phyloP scores from a whole-genome alignment of 371 early-diverging fungal genomes.

The Mucor racemosus region DNA sequence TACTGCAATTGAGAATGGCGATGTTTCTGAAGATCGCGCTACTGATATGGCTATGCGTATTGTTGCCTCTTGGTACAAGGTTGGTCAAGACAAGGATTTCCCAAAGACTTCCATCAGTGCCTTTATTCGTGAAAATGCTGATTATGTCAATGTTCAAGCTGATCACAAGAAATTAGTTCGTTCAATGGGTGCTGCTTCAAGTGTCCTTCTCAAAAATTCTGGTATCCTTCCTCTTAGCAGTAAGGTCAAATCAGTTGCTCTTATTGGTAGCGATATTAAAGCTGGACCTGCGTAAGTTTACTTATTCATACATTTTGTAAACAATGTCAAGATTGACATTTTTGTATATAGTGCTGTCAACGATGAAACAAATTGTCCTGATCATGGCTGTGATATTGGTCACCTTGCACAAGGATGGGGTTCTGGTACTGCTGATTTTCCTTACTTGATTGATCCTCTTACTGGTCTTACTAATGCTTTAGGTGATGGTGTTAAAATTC shows the following conservation, averaged over 20 bases:
- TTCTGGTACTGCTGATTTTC: conserved; percentile 63
- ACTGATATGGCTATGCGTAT: conserved; percentile 65
- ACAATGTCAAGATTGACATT: no score
- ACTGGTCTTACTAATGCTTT: conserved; percentile 49
- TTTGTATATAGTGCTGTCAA: not conserved
- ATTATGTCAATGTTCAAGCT: conserved; percentile 43
- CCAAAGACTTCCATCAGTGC: conserved; percentile 41
- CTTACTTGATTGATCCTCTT: conserved; percentile 54
- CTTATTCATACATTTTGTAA: not conserved
- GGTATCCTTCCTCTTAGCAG: conserved; percentile 41
- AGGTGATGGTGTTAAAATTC: conserved; percentile 32
- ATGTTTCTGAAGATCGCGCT: conserved; percentile 41
- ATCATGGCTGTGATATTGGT: conserved; percentile 44
- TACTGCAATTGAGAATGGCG: conserved; percentile 29
- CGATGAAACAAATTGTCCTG: conserved; percentile 29
- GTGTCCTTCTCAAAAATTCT: conserved; percentile 51
- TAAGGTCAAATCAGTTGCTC: conserved; percentile 39
- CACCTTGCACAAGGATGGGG: conserved; percentile 72
- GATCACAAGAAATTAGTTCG: conserved; percentile 45
- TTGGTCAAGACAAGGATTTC: conserved; percentile 46
- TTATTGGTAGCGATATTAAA: conserved; percentile 60
- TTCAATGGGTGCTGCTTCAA: conserved; percentile 55
- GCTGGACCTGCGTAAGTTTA: conserved; percentile 29
- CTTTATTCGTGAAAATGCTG: conserved; percentile 23
- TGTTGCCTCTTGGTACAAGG: conserved; percentile 58